phyloP scores from a whole-genome alignment of 805 yeast species.

The Maudiozyma turicensis region DNA sequence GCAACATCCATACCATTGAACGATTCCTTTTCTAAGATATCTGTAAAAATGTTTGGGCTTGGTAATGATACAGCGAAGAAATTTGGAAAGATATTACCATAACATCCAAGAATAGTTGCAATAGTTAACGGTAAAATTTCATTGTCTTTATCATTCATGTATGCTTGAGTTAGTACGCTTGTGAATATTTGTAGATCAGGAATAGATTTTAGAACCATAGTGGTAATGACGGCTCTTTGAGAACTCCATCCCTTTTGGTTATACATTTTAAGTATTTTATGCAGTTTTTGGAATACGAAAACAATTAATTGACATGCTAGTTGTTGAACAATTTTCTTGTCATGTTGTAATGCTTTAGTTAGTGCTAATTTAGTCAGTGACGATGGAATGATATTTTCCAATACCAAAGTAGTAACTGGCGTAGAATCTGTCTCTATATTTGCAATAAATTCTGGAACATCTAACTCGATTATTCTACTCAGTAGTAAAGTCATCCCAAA shows the following conservation, averaged over 20 bases:
- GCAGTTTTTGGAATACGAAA: conserved; percentile 45
- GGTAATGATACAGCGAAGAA: conserved; percentile 25
- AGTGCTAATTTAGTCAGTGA: conserved; percentile 51
- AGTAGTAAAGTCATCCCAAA: conserved; percentile 59
- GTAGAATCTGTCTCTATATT: conserved; percentile 20
- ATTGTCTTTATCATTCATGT: conserved; percentile 29
- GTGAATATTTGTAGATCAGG: conserved; percentile 39
- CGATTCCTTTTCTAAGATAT: conserved; percentile 24
- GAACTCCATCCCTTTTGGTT: conserved; percentile 34
- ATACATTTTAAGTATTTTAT: conserved; percentile 31
- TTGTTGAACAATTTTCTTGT: conserved; percentile 46
- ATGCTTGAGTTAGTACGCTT: conserved; percentile 34
- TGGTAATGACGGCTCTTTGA: conserved; percentile 29
- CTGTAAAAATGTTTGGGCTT: conserved; percentile 29
- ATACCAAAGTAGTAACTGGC: conserved; percentile 32
- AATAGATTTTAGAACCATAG: conserved; percentile 28
- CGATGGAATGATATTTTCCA: conserved; percentile 55
- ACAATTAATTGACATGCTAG: conserved; percentile 51
- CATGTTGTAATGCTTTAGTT: conserved; percentile 46
- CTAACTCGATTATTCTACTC: conserved; percentile 47
- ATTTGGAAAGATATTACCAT: conserved; percentile 32
- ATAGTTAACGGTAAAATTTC: conserved; percentile 41
- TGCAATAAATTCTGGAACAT: conserved; percentile 38
- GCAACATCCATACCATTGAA: conserved; percentile 47
- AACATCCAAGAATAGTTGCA: conserved; percentile 35